These are phyloP conservation scores for Russula sp. DNA, from an alignment of 768 basidiomycete species.

Conservation along the genomic window DNA sequence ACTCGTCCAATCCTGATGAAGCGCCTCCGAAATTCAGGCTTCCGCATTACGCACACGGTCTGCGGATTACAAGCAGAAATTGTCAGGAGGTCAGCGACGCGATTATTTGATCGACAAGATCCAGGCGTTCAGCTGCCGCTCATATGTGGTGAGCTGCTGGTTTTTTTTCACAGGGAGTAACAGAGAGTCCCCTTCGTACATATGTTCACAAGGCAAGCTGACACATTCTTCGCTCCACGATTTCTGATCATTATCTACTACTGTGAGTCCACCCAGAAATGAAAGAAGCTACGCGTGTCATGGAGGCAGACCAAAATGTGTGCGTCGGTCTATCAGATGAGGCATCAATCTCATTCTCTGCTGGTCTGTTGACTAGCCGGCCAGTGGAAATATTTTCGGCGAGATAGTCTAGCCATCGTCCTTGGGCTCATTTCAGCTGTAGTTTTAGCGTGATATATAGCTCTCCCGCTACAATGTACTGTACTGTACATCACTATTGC, in stretches of 20 bases:
- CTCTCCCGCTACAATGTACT: no score
- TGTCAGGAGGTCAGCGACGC: constrained; percentile 43
- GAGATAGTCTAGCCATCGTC: constrained; percentile 23
- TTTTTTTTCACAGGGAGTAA: constrained; percentile 50
- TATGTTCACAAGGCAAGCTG: constrained; percentile 68
- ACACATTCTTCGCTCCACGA: not conserved
- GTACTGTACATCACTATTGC: not conserved
- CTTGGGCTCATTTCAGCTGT: not conserved
- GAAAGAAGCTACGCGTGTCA: constrained; percentile 73
- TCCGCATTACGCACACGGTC: constrained; percentile 78
- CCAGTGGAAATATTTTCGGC: constrained; percentile 28
- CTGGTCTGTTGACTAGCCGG: not conserved
- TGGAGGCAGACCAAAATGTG: constrained; percentile 68
- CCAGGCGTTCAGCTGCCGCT: constrained; percentile 30
- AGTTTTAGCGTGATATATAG: not conserved
- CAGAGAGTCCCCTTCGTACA: constrained; percentile 55
- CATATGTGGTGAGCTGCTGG: constrained; percentile 50
- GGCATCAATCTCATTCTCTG: not conserved
- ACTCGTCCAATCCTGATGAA: constrained; percentile 65
- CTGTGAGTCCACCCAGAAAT: constrained; percentile 67
- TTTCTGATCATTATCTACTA: not conserved
- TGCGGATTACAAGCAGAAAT: constrained; percentile 66
- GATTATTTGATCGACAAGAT: not conserved
- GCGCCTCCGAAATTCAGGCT: constrained; percentile 78
- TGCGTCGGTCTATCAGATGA: constrained; percentile 24